Percentiles rank a stretch among this genome's conserved stretches.
Evolutionary conservation across 495 filamentous ascomycete genomes (phyloP).

Genomic region (Choiromyces venosus): DNA sequence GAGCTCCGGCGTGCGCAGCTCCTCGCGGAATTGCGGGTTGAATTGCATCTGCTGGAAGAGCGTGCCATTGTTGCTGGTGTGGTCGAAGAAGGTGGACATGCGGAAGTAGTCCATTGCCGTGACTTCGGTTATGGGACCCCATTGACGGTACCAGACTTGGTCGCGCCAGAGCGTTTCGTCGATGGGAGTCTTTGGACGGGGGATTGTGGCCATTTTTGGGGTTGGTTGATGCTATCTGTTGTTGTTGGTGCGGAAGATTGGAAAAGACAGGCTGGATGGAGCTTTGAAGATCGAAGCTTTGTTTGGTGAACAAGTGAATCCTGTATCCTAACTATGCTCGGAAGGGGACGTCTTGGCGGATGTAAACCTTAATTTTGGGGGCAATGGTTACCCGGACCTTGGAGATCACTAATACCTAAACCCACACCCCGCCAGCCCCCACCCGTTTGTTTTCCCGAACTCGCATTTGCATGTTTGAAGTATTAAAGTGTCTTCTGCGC

Average conservation of each 20-base stretch:
- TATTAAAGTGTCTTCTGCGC: background rate
- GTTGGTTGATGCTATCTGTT: background rate
- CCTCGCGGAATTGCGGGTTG: conserved; percentile 57
- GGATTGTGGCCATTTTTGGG: conserved; percentile 33
- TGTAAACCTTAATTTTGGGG: background rate
- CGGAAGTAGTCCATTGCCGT: conserved; percentile 79
- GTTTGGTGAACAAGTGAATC: background rate
- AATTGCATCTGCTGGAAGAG: conserved; percentile 68
- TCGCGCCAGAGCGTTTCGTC: conserved; percentile 42
- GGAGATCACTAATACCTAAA: background rate
- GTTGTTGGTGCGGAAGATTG: background rate
- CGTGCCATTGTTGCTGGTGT: conserved; percentile 77
- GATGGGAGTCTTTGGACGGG: conserved; percentile 38
- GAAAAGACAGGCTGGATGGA: background rate
- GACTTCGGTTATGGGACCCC: conserved; percentile 23
- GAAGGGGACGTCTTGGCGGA: background rate
- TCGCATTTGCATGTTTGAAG: background rate
- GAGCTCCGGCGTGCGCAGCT: conserved; percentile 62
- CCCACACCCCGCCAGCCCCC: background rate
- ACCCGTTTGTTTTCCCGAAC: background rate
- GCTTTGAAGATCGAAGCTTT: background rate
- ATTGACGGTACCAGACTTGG: conserved; percentile 29
- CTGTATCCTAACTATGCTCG: background rate
- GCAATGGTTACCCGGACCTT: background rate
- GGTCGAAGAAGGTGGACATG: conserved; percentile 84